A percentile compares a stretch with the other conserved stretches of the same genome.
phyloP scores from a whole-genome alignment of 345 rosid genomes.

The Camelina sativa region DNA sequence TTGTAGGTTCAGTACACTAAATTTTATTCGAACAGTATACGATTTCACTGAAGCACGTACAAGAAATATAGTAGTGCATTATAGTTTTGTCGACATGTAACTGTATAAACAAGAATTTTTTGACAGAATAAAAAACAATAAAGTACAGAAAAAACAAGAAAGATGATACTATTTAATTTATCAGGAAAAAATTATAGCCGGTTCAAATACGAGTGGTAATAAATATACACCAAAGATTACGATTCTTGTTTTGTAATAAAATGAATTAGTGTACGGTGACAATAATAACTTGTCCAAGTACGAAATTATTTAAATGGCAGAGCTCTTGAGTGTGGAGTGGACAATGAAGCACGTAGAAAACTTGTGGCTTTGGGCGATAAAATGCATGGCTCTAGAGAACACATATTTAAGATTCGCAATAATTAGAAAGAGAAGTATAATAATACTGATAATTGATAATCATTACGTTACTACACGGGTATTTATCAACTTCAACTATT shows the following conservation, averaged over 20 bases:
- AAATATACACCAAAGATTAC: not conserved
- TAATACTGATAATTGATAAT: constrained; percentile 7
- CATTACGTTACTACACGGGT: not conserved
- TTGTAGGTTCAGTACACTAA: not conserved
- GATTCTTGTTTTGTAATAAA: not conserved
- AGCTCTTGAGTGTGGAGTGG: constrained; percentile 19
- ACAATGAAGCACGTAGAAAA: not conserved
- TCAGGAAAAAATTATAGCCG: not conserved
- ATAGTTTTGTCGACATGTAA: not conserved
- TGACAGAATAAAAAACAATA: not conserved
- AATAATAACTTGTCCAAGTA: constrained; percentile 8
- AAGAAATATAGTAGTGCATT: not conserved
- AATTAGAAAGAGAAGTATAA: constrained; percentile 8
- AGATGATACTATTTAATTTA: no score
- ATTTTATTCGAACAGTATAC: not conserved
- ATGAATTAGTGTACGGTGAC: not conserved
- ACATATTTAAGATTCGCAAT: constrained; percentile 14
- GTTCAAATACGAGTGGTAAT: not conserved
- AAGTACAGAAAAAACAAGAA: not conserved
- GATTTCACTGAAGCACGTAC: not conserved
- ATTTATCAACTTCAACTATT: not conserved
- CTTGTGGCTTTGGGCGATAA: constrained; percentile 5
- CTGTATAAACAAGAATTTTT: not conserved
- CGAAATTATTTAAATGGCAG: constrained; percentile 7
- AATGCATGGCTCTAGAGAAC: not conserved